These are phyloP conservation scores for Boechera divaricarpa DNA, from an alignment of 345 rosid genomes.

Conservation along the genomic window DNA sequence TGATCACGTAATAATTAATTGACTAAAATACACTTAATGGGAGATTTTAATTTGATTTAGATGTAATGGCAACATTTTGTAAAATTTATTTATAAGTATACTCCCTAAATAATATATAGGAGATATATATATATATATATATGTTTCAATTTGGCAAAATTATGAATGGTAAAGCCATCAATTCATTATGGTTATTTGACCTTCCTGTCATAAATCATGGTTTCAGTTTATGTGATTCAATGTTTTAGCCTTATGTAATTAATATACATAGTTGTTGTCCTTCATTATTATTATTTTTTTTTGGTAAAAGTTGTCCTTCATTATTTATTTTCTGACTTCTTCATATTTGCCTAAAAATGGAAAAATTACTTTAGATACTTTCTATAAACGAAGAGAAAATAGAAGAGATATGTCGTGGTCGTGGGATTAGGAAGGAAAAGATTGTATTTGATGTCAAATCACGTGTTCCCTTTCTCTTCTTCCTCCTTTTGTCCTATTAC, in stretches of 20 bases:
- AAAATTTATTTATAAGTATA: no score
- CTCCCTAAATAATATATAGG: no score
- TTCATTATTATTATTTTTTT: not conserved
- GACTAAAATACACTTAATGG: no score
- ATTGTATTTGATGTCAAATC: slow-evolving; percentile 42
- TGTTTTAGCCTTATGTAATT: not conserved
- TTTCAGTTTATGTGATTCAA: not conserved
- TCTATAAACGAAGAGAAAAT: slow-evolving; percentile 22
- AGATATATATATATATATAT: not conserved
- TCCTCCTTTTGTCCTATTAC: slow-evolving; percentile 35
- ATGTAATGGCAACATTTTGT: no score
- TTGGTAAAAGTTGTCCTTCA: not conserved
- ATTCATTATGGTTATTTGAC: not conserved
- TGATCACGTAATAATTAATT: no score
- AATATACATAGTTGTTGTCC: slow-evolving; percentile 15
- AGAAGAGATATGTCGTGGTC: slow-evolving; percentile 29
- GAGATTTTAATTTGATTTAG: no score
- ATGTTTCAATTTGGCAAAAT: not conserved
- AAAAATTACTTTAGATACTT: slow-evolving; percentile 23
- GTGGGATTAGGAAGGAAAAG: slow-evolving; percentile 34
- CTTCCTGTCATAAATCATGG: not conserved
- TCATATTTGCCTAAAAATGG: slow-evolving; percentile 26
- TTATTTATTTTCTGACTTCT: slow-evolving; percentile 17
- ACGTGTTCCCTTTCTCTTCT: slow-evolving; percentile 41
- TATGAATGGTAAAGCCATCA: not conserved